These are phyloP conservation scores for Cyberlindnera subsufficiens DNA, from an alignment of 805 yeast species.

Conservation along the genomic window DNA sequence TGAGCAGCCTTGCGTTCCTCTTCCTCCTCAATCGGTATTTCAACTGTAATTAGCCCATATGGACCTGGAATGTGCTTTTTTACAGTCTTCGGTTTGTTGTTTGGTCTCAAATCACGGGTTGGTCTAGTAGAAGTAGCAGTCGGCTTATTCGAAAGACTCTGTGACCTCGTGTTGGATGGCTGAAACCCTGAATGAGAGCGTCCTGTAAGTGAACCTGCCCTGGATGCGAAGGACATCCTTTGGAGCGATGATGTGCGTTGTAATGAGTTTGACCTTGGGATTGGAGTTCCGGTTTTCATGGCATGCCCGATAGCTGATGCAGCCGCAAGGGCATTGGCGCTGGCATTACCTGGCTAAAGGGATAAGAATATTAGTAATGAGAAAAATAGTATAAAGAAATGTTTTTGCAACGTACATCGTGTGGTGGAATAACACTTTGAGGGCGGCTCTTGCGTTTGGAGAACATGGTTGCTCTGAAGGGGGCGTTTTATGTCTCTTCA, in stretches of 20 bases:
- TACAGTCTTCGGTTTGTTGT: constrained; percentile 37
- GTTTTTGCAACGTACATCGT: constrained; percentile 1
- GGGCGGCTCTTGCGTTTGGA: constrained; percentile 2
- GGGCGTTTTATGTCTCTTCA: background rate
- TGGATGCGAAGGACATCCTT: constrained; percentile 7
- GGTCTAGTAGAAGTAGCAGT: background rate
- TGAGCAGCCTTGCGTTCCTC: constrained; percentile 5
- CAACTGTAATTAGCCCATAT: constrained; percentile 61
- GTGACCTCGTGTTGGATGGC: background rate
- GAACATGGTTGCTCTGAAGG: background rate
- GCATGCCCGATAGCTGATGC: constrained; percentile 53
- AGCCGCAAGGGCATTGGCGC: constrained; percentile 56
- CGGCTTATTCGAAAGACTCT: constrained; percentile 2
- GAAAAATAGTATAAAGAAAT: background rate
- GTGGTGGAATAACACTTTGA: constrained; percentile 1
- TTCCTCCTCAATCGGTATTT: constrained; percentile 47
- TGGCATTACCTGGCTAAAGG: constrained; percentile 24
- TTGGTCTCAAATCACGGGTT: background rate
- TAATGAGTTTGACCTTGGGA: constrained; percentile 24
- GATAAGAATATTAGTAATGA: constrained; percentile 3
- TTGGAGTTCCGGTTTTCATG: constrained; percentile 28
- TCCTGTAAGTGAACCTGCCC: constrained; percentile 14
- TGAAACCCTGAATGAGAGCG: constrained; percentile 7
- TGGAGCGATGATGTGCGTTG: constrained; percentile 20
- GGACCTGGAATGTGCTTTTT: constrained; percentile 73